These are phyloP conservation scores for Umbelopsis sp. DNA, from an alignment of 192 early-diverging fungal genomes.

Conservation along the genomic window DNA sequence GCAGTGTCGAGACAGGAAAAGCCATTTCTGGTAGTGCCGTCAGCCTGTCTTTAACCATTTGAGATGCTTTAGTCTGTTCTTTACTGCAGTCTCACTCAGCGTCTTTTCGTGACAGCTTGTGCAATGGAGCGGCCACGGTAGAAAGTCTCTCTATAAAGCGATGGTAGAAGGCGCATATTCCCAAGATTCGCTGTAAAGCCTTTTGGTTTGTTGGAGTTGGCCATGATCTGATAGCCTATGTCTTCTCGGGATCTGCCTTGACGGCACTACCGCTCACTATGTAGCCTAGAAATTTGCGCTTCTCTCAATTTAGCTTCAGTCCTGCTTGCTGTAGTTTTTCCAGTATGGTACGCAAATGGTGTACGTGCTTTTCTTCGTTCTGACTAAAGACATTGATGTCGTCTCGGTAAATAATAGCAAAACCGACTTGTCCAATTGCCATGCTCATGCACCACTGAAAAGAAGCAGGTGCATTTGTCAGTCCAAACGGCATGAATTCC, in stretches of 20 bases:
- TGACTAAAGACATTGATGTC: constrained; percentile 42
- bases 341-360: constrained; percentile 26
- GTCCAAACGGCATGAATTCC: constrained; percentile 31
- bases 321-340: constrained; percentile 9
- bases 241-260: not conserved
- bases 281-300: constrained; percentile 11
- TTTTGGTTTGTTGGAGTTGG: not conserved
- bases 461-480: constrained; percentile 28
- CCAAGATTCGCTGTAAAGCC: not conserved
- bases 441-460: constrained; percentile 25
- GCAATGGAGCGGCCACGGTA: not conserved
- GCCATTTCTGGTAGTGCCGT: not conserved
- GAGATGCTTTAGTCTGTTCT: not conserved
- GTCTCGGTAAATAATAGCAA: constrained; percentile 45
- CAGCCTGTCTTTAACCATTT: not conserved
- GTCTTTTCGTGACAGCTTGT: not conserved
- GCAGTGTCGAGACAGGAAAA: not conserved
- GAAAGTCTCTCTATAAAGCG: not conserved
- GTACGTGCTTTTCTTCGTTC: constrained; percentile 35
- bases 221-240: not conserved
- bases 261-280: not conserved
- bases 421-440: not conserved
- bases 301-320: constrained; percentile 6
- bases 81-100: not conserved
- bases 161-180: not conserved